Base-by-base conservation (phyloP, 441 rosid species). In the Breynia disticha region DNA sequence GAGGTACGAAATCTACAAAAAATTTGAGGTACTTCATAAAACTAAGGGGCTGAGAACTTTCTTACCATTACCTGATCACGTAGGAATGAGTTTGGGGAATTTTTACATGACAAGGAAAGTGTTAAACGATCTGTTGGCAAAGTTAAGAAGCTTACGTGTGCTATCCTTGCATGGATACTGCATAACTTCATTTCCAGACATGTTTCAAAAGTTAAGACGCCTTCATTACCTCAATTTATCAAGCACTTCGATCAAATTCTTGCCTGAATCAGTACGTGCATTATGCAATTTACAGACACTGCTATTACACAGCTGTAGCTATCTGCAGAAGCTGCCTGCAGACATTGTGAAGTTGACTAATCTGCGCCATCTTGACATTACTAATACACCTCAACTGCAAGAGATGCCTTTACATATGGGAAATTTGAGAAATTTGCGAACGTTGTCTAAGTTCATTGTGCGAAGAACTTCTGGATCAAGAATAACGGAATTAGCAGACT, bases 361-460 rank as follows among this genome's bases (percentile, higher is more conserved):
- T 41, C 44, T 41, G 44, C 44, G 44, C 3, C 44, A 41, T 41
- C 44, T 41, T 41, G 44, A 41, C n/a, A 15, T 41, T 41, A 41
- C 44, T 15, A 41, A 41, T 15, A 41, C 44, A 15, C 10, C 15
- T 9, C 44, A 41, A 9, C 44, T 41, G n/a, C 44, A 44, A 53
- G 60, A 51, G 15, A 60, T 60, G 64, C 76, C 72, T 1, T 3
- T 3, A 15, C 56, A 49, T 20, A 42, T 71, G 16, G 53, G 46
- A 3, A 45, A 28, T 47, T 19, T 67, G 41, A 67, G 35, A 11
- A 45, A 53, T 49, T 52, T 71, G 16, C 69, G 39, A 14, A 59
- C 20, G 1, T 45, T 63, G 28, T 55, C 41, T 41, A 41, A 41
- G 13, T 41, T 41, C 13, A 41, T 15, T 15, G 44, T 41, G 13